These are phyloP conservation scores for Yarrowia sp. DNA, from an alignment of 805 yeast genomes.

Conservation along the genomic window DNA sequence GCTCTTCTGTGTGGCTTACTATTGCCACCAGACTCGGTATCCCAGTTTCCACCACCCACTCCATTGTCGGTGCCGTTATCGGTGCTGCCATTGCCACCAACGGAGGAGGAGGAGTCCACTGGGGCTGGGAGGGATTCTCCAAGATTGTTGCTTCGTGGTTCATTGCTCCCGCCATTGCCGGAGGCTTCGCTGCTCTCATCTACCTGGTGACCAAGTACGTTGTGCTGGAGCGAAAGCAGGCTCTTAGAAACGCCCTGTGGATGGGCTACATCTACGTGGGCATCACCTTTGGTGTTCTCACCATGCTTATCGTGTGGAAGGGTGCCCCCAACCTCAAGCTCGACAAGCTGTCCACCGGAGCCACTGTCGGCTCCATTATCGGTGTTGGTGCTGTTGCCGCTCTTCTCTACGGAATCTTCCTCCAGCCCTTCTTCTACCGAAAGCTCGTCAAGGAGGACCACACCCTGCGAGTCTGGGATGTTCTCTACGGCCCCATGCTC, in stretches of 20 bases:
- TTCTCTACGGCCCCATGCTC: constrained; percentile 58
- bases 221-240: constrained; percentile 58
- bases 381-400: constrained; percentile 63
- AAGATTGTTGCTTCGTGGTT: constrained; percentile 78
- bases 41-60: constrained; percentile 82
- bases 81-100: constrained; percentile 73
- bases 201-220: constrained; percentile 57
- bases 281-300: constrained; percentile 56
- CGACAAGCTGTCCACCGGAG: constrained; percentile 49
- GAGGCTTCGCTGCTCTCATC: constrained; percentile 54
- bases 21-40: constrained; percentile 63
- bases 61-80: constrained; percentile 70
- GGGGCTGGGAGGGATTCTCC: constrained; percentile 68
- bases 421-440: constrained; percentile 62
- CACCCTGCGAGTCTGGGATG: constrained; percentile 58
- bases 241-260: constrained; percentile 53
- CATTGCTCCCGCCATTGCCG: constrained; percentile 71
- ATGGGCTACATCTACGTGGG: constrained; percentile 61
- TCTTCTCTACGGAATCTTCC: constrained; percentile 49
- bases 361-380: constrained; percentile 56
- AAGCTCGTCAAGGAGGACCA: constrained; percentile 60
- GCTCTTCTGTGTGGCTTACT: constrained; percentile 67
- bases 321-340: constrained; percentile 69
- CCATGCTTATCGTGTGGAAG: constrained; percentile 77
- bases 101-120: constrained; percentile 55